These are phyloP conservation scores for Ilyonectria destructans DNA, from an alignment of 2,329 filamentous ascomycete genomes.

Conservation along the genomic window DNA sequence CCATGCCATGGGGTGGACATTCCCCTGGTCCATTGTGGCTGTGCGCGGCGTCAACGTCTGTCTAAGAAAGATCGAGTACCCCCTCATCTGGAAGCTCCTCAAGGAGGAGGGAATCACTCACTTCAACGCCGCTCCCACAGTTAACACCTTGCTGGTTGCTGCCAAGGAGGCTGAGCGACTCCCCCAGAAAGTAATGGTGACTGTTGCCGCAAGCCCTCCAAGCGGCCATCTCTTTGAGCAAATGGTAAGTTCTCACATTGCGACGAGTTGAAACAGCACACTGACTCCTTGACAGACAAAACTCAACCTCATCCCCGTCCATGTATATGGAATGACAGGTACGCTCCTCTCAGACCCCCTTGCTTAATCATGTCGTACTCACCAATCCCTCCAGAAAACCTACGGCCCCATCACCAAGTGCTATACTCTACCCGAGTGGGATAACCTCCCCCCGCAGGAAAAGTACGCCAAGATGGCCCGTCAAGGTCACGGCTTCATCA, in stretches of 20 bases:
- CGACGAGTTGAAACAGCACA: background rate
- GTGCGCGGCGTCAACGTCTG: conserved; percentile 97
- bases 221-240: conserved; percentile 92
- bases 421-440: conserved; percentile 90
- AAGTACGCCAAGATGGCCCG: conserved; percentile 93
- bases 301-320: conserved; percentile 90
- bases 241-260: conserved; percentile 73
- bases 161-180: conserved; percentile 82
- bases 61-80: conserved; percentile 94
- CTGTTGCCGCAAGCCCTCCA: conserved; percentile 93
- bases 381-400: conserved; percentile 75
- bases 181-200: conserved; percentile 83
- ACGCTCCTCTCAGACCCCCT: background rate
- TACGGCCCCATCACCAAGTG: conserved; percentile 97
- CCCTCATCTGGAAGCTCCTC: conserved; percentile 90
- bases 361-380: background rate
- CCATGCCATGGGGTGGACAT: conserved; percentile 85
- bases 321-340: conserved; percentile 87
- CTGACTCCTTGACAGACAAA: conserved; percentile 53
- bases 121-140: conserved; percentile 95
- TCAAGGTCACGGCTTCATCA: conserved; percentile 93
- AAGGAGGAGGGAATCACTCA: conserved; percentile 92
- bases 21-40: conserved; percentile 93
- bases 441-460: conserved; percentile 79
- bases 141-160: conserved; percentile 93